phyloP scores from a whole-genome alignment of 23 red algal species.

The Gracilaria domingensis region DNA sequence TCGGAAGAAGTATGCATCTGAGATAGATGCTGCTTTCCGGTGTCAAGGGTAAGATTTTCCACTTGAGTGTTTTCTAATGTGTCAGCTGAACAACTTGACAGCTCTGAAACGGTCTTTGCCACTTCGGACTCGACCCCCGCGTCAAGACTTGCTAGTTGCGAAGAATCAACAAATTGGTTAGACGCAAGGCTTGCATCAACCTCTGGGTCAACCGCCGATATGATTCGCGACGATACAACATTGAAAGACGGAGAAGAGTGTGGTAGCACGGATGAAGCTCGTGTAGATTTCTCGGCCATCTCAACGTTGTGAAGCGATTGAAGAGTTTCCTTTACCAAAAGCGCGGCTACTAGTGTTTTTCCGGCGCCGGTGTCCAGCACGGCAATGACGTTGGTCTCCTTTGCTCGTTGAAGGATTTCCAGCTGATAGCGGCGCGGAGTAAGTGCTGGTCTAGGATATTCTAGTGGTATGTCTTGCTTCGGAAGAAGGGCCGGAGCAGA shows the following conservation, averaged over 20 bases:
- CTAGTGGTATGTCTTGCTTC: neutral
- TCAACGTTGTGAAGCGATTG: neutral
- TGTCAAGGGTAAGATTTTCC: neutral
- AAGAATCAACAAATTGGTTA: neutral
- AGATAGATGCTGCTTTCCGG: neutral
- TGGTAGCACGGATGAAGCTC: neutral
- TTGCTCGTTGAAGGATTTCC: slow-evolving; percentile 60
- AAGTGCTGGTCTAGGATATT: slow-evolving; percentile 3
- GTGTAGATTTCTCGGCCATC: neutral
- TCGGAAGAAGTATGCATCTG: neutral
- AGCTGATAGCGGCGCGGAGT: slow-evolving; percentile 65
- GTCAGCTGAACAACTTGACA: neutral
- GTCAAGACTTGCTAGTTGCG: neutral
- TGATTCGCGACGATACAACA: neutral
- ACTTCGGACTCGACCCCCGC: neutral
- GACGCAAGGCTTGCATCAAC: neutral
- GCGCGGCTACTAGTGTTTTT: slow-evolving; percentile 66
- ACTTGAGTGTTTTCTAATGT: neutral
- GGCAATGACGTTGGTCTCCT: slow-evolving; percentile 59
- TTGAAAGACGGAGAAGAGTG: neutral
- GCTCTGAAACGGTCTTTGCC: neutral
- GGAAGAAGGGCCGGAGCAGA: slow-evolving; percentile 2
- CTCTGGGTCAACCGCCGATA: neutral
- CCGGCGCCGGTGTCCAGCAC: slow-evolving; percentile 68
- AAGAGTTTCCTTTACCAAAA: slow-evolving; percentile 41